These are phyloP conservation scores for Colletotrichum lindemuthianum DNA, from an alignment of 2,329 filamentous ascomycete species.

Conservation along the genomic window DNA sequence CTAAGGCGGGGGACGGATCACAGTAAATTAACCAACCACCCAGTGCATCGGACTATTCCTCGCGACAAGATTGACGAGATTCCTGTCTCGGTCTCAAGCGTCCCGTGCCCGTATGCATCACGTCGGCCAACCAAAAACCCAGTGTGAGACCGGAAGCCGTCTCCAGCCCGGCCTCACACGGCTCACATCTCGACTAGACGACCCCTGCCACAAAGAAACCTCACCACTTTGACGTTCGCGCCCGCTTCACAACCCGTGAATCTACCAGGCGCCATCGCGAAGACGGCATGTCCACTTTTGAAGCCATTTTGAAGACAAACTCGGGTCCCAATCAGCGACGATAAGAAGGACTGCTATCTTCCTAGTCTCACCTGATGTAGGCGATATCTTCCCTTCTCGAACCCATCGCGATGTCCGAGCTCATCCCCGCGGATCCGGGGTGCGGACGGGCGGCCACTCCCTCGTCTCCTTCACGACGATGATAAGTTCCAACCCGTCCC, in stretches of 20 bases:
- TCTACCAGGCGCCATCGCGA: too few relatives aligned
- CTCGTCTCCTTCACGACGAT: constrained; percentile 1
- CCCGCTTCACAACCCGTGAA: too few relatives aligned
- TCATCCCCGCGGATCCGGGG: constrained; percentile 20
- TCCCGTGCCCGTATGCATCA: not conserved
- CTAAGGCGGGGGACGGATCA: not conserved
- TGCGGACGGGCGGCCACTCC: constrained; percentile 19
- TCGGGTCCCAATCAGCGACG: too few relatives aligned
- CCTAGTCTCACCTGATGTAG: not conserved
- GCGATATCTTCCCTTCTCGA: not conserved
- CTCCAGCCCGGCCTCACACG: not conserved
- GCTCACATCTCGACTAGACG: not conserved
- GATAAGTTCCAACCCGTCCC: not conserved
- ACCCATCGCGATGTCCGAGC: not conserved
- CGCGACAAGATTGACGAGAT: constrained; percentile 8
- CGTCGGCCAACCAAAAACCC: not conserved
- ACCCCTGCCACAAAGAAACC: not conserved
- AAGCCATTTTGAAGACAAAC: too few relatives aligned
- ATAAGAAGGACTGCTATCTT: not conserved
- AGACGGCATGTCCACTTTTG: too few relatives aligned
- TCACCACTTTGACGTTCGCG: not conserved
- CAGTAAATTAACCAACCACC: constrained; percentile 14
- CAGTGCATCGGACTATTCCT: not conserved
- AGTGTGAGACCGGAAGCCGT: not conserved
- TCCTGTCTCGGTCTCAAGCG: not conserved